Base-by-base conservation (phyloP, 2,329 filamentous ascomycete genomes). In the Myriangium duriaei region DNA sequence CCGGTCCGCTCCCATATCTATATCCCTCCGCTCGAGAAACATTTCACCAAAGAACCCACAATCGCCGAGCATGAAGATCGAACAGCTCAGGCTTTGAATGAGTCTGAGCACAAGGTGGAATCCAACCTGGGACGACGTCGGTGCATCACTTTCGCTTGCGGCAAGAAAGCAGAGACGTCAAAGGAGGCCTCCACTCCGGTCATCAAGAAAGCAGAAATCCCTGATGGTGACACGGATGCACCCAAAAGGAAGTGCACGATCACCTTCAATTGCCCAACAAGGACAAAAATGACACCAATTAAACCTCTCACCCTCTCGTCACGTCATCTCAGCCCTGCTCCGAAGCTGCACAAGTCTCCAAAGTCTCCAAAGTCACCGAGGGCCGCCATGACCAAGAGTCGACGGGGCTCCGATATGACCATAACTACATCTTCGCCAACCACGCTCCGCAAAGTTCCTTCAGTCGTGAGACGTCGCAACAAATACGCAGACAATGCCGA, bases 101-200 rank as follows among this genome's bases (percentile, higher is more conserved):
- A 50, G 30, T 41, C 51, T 3, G 74, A 81, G 51, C 64, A 71
- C 11, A 64, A 68, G 21, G 65, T 80, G 1, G 76, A 79, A 52
- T 72, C 69, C n/a, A 68, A 65, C 9, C 61, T 78, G 36, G 79
- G 76, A 34, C 81, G 83, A 52, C 94, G 87, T 63, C 76, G 87
- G 43, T 88, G 83, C 59, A 95, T 96, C 49, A 88, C 81, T 42
- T 96, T 96, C 57, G 86, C 85, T 21, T 96, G 88, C 56, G 78
- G 73, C 24, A 15, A 47, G 49, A 37, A 50, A 51, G n/a, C 52
- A 58, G 18, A 16, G 9, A 19, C 30, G 6, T 44, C 42, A 12
- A 43, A 47, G 10, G 48, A 49, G 19, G 49, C 53, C 28, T 45
- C 57, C 4, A 56, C 60, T 48, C 49, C 52, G 9, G 5, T 39